These are phyloP conservation scores for Pythium inflatum DNA, from an alignment of 352 stramenopile genomes.

Conservation along the genomic window DNA sequence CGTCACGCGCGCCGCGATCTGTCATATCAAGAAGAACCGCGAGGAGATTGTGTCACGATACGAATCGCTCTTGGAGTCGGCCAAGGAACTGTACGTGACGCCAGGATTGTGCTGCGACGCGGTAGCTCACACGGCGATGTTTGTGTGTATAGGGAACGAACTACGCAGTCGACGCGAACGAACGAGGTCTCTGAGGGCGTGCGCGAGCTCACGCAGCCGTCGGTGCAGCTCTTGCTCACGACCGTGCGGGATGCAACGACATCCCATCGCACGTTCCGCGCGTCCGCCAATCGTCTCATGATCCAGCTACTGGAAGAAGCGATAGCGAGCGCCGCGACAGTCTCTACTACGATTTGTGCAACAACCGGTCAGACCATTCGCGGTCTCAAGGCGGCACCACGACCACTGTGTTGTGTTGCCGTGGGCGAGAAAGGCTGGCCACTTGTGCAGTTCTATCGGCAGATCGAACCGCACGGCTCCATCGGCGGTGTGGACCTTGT, in stretches of 20 bases:
- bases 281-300: constrained; percentile 48
- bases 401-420: constrained; percentile 44
- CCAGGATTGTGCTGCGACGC: not conserved
- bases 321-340: constrained; percentile 37
- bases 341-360: constrained; percentile 44
- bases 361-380: constrained; percentile 39
- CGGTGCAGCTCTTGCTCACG: constrained; percentile 52
- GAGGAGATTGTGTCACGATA: constrained; percentile 73
- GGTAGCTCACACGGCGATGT: too few species aligned
- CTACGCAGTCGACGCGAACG: not conserved
- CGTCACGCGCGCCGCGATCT: constrained; percentile 70
- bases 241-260: constrained; percentile 46
- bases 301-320: constrained; percentile 70
- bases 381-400: constrained; percentile 29
- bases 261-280: constrained; percentile 33
- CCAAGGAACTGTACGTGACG: constrained; percentile 52
- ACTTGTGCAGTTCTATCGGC: constrained; percentile 54
- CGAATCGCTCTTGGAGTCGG: constrained; percentile 58
- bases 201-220: constrained; percentile 25
- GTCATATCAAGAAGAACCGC: constrained; percentile 81
- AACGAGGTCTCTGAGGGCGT: not conserved
- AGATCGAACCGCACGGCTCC: constrained; percentile 49
- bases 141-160: not conserved
- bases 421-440: constrained; percentile 46
- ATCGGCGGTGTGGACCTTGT: constrained; percentile 30